Conservation (phyloP, 73 alveolate genomes). For the Paramecium octaurelia region DNA sequence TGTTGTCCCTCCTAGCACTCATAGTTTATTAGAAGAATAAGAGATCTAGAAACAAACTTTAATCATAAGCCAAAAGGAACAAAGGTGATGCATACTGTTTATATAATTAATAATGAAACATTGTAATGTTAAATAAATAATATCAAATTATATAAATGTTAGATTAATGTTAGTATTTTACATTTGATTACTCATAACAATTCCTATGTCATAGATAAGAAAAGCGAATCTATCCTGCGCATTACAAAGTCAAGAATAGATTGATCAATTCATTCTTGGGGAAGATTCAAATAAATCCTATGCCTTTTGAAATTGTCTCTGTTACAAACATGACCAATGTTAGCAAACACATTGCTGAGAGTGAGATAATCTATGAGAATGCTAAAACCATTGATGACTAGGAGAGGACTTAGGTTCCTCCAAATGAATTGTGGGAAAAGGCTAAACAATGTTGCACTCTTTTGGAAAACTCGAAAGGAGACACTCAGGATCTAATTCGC, state of each 20-base stretch:
- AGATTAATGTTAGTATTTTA: slow-evolving; percentile 10
- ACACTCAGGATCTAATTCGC: not conserved
- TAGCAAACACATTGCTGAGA: not conserved
- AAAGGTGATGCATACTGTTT: not conserved
- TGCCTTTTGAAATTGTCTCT: slow-evolving; percentile 3
- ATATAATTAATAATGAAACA: not conserved
- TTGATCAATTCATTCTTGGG: not conserved
- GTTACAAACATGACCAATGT: not conserved
- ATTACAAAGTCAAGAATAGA: not conserved
- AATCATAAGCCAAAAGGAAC: not conserved
- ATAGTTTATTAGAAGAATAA: not conserved
- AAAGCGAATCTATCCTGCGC: not conserved
- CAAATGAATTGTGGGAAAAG: not conserved
- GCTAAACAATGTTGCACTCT: not conserved
- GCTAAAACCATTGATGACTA: not conserved
- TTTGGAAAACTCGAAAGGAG: not conserved
- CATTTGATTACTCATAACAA: not conserved
- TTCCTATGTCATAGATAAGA: not conserved
- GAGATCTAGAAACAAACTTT: not conserved
- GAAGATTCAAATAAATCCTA: not conserved
- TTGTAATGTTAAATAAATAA: not conserved
- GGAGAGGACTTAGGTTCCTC: slow-evolving; percentile 1
- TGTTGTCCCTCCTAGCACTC: not conserved
- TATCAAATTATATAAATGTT: not conserved
- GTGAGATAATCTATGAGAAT: slow-evolving; percentile 8